A percentile compares a stretch with the other conserved stretches of the same genome.
Evolutionary conservation across 1,284 basidiomycete species (phyloP).

Genomic region (Cryptococcus sp.): DNA sequence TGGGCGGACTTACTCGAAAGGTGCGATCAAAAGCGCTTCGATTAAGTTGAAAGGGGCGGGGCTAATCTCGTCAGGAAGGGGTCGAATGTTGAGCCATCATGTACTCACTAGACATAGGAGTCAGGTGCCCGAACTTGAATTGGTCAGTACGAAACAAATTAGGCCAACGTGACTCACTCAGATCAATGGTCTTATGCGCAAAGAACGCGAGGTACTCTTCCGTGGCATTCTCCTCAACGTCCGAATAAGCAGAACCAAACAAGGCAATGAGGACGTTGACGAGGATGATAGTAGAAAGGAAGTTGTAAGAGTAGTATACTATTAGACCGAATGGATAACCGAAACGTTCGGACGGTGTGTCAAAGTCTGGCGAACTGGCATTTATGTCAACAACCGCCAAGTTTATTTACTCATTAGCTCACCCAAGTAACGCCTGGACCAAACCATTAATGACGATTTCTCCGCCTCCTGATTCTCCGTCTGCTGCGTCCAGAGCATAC

Average conservation of each 20-base stretch:
- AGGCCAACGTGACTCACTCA: conserved; percentile 21
- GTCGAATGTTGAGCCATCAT: not conserved
- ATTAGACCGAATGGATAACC: conserved; percentile 62
- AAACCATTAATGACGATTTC: conserved; percentile 66
- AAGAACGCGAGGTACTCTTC: conserved; percentile 70
- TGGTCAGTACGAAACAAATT: not conserved
- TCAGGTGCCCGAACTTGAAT: conserved; percentile 64
- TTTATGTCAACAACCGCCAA: conserved; percentile 2
- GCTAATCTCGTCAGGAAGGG: conserved; percentile 12
- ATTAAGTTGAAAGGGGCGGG: conserved; percentile 69
- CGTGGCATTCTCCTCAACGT: conserved; percentile 55
- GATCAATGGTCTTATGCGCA: conserved; percentile 78
- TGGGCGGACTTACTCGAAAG: conserved; percentile 64
- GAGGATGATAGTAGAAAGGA: conserved; percentile 77
- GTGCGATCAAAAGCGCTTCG: conserved; percentile 73
- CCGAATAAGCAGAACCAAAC: conserved; percentile 83
- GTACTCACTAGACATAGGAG: conserved; percentile 49
- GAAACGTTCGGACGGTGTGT: conserved; percentile 53
- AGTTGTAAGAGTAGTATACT: conserved; percentile 86
- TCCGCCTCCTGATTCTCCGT: conserved; percentile 63
- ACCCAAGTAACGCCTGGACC: conserved; percentile 77
- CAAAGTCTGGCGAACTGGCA: conserved; percentile 71
- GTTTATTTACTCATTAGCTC: conserved; percentile 25
- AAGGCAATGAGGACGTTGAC: conserved; percentile 93
- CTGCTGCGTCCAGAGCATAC: conserved; percentile 85